Base-by-base conservation (phyloP, 208 protist genomes). In the Trypanosoma avium region DNA sequence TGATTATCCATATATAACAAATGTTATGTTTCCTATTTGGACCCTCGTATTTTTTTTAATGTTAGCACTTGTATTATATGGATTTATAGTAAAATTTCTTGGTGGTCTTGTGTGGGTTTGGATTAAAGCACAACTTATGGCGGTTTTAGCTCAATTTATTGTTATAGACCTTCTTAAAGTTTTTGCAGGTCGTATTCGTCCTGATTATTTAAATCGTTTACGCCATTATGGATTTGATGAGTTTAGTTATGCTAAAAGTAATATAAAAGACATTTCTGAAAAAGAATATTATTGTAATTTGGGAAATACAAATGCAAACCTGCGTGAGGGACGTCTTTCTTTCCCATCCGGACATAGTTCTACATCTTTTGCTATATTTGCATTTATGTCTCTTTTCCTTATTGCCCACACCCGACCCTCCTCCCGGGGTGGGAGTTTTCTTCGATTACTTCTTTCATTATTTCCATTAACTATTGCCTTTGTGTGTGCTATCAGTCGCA, bases 311-410 rank as follows among this genome's bases (percentile, higher is more conserved):
- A 45, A 81, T 40, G 64, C 70, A 2, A 24, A 50, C 0, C 61
- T 97, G 52, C 56, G 74, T 36, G 83, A 92, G n/a, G 89, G 86
- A 2, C 85, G 89, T 8, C 71, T 95, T 0, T 95, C 88, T 7
- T 98, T 97, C 53, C 95, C 95, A 10, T 93, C 81, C 0, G 96
- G 96, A 3, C 96, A 98, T 75, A 93, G 86, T 61, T 87, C 81
- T 35, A 78, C 82, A 8, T 87, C 85, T 32, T 97, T 97, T 68
- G 55, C 82, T 15, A 73, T 91, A 24, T 88, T 76, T 58, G 75
- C 73, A 12, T 38, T 90, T 12, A 45, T 94, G 61, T 68, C 80
- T 17, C 73, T 94, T 52, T 93, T 95, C 36, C 68, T 83, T 13
- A 68, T 97, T 19, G 65, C 81, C 0, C 67, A 95, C 40, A 67